A percentile compares a stretch with the other conserved stretches of the same genome.
phyloP scores from a whole-genome alignment of 768 basidiomycete genomes.

The Chalciporus pseudorubinellus region DNA sequence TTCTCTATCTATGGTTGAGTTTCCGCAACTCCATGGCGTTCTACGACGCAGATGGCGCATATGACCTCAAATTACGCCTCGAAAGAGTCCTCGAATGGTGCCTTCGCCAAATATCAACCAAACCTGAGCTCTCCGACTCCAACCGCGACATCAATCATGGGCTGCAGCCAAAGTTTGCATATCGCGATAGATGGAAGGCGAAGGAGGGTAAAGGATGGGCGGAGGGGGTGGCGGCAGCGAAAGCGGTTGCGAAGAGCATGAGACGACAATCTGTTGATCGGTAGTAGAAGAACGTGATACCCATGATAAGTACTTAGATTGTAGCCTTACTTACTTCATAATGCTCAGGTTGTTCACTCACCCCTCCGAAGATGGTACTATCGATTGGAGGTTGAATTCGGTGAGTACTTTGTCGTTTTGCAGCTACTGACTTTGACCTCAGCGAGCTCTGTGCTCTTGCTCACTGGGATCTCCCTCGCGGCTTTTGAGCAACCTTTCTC shows the following conservation, averaged over 20 bases:
- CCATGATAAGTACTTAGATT: too few species aligned
- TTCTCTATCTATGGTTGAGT: conserved; percentile 82
- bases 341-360: background rate
- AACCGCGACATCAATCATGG: background rate
- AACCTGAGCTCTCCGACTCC: background rate
- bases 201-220: conserved; percentile 14
- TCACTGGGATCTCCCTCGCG: too few species aligned
- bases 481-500: too few species aligned
- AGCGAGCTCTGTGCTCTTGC: too few species aligned
- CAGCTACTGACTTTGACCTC: too few species aligned
- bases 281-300: too few species aligned
- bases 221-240: conserved; percentile 21
- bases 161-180: conserved; percentile 15
- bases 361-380: too few species aligned
- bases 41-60: conserved; percentile 49
- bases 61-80: conserved; percentile 53
- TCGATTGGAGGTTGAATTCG: too few species aligned
- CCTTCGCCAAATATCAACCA: conserved; percentile 41
- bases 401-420: too few species aligned
- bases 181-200: conserved; percentile 18
- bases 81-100: conserved; percentile 70
- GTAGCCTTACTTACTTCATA: background rate
- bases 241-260: conserved; percentile 12
- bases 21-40: conserved; percentile 71
- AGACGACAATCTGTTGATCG: background rate